Evolutionary conservation across 2,329 filamentous ascomycete species (phyloP).

Genomic region (Cylindrodendrum hubeiense): DNA sequence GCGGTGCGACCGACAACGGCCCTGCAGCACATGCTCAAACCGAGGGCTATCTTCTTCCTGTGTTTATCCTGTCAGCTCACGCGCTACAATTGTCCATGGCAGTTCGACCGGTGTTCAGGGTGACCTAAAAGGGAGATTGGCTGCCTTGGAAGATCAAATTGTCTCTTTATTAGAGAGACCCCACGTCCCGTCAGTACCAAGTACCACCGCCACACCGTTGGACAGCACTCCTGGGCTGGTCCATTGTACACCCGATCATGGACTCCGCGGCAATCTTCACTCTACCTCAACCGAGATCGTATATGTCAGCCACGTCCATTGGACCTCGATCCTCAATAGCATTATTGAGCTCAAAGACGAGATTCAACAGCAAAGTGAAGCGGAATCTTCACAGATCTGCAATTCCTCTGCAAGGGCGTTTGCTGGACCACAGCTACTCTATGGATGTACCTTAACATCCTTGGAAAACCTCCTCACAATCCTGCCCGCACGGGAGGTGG

Average conservation of each 20-base stretch:
- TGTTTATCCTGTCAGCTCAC: too few species aligned
- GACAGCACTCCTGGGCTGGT: too few species aligned
- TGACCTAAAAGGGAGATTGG: not conserved
- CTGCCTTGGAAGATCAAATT: slow-evolving; percentile 1
- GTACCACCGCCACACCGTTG: too few species aligned
- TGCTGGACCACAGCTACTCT: too few species aligned
- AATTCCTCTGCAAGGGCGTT: too few species aligned
- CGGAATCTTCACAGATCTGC: not conserved
- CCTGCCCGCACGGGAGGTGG: slow-evolving; percentile 9
- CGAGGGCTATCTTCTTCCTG: slow-evolving; percentile 12
- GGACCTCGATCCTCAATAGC: slow-evolving; percentile 12
- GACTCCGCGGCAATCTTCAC: not conserved
- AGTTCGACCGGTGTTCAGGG: not conserved
- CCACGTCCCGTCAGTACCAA: too few species aligned
- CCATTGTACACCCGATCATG: too few species aligned
- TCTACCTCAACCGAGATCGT: not conserved
- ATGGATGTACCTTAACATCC: not conserved
- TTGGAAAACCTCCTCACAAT: slow-evolving; percentile 3
- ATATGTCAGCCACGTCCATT: slow-evolving; percentile 19
- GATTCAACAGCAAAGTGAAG: not conserved
- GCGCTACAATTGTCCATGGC: too few species aligned
- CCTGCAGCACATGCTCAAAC: slow-evolving; percentile 12
- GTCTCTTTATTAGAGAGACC: not conserved
- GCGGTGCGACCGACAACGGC: slow-evolving; percentile 12
- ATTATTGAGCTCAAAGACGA: slow-evolving; percentile 21